phyloP scores from a whole-genome alignment of 257 asterid species.

The Plectranthus barbatus region DNA sequence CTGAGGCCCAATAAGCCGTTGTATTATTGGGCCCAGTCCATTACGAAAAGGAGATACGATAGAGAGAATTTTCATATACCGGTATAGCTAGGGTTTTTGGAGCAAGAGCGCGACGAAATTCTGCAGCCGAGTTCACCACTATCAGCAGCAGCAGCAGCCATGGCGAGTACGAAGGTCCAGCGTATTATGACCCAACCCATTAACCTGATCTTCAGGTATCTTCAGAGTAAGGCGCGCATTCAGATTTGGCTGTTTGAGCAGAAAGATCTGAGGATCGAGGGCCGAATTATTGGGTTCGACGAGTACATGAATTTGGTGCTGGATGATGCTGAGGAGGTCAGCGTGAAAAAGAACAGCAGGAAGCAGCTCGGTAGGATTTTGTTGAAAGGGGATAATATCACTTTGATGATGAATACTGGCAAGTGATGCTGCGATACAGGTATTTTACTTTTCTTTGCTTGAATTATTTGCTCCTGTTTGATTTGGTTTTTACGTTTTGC shows the following conservation, averaged over 20 bases:
- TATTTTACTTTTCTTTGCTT: neutral
- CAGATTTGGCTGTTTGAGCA: slow-evolving; percentile 71
- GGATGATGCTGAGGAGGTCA: slow-evolving; percentile 53
- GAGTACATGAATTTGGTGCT: slow-evolving; percentile 60
- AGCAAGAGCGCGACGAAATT: slow-evolving; percentile 6
- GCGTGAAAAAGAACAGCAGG: slow-evolving; percentile 40
- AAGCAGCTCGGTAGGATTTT: slow-evolving; percentile 54
- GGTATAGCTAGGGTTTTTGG: slow-evolving; percentile 31
- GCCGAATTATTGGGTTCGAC: slow-evolving; percentile 55
- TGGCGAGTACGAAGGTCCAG: slow-evolving; percentile 54
- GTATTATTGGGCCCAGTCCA: neutral
- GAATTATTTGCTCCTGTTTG: neutral
- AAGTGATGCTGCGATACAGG: slow-evolving; percentile 30
- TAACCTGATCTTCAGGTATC: slow-evolving; percentile 59
- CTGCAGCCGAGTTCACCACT: slow-evolving; percentile 3
- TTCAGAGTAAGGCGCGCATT: slow-evolving; percentile 61
- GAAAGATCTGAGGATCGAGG: slow-evolving; percentile 59
- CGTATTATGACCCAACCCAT: slow-evolving; percentile 54
- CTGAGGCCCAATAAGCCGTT: too few relatives aligned
- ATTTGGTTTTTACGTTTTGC: neutral
- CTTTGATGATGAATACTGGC: slow-evolving; percentile 56
- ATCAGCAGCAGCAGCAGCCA: slow-evolving; percentile 42
- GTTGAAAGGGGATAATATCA: slow-evolving; percentile 56
- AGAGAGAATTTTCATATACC: neutral
- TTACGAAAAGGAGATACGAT: neutral